Percentiles rank a stretch among this genome's conserved stretches.
phyloP scores from a whole-genome alignment of 139 green algal genomes.

The Deuterostichococcus epilithicus region DNA sequence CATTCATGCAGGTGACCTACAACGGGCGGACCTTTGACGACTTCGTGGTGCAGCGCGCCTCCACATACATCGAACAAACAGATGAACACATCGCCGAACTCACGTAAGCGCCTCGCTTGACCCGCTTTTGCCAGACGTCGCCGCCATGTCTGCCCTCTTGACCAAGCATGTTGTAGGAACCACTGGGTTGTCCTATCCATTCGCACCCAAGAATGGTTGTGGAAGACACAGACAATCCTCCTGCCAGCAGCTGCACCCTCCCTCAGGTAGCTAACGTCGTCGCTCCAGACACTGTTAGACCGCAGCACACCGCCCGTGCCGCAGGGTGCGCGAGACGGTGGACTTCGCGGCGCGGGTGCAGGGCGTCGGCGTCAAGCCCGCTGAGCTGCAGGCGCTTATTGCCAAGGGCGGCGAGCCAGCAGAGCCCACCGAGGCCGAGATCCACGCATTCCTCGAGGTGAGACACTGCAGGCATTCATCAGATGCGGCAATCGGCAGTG shows the following conservation, averaged over 20 bases:
- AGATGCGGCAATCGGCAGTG: no score
- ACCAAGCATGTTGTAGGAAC: no score
- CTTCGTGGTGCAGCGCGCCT: conserved; percentile 41
- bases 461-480: no score
- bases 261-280: conserved; percentile 39
- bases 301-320: neutral
- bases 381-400: neutral
- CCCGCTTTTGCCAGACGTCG: no score
- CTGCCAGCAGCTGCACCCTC: conserved; percentile 23
- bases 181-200: no score
- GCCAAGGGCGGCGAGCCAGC: neutral
- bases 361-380: neutral
- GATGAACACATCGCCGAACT: conserved; percentile 7
- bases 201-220: no score
- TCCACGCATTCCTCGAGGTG: conserved; percentile 16
- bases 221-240: neutral
- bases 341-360: conserved; percentile 37
- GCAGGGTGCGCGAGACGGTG: conserved; percentile 38
- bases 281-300: no score
- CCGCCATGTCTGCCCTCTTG: no score
- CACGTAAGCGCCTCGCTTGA: neutral
- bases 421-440: neutral
- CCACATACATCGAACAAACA: conserved; percentile 41
- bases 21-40: conserved; percentile 40
- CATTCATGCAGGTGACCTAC: conserved; percentile 43